Evolutionary conservation across 192 early-diverging fungal genomes (phyloP), one percentile per base, ranked within the genome.

Genomic region (Rhizophlyctis rosea): DNA sequence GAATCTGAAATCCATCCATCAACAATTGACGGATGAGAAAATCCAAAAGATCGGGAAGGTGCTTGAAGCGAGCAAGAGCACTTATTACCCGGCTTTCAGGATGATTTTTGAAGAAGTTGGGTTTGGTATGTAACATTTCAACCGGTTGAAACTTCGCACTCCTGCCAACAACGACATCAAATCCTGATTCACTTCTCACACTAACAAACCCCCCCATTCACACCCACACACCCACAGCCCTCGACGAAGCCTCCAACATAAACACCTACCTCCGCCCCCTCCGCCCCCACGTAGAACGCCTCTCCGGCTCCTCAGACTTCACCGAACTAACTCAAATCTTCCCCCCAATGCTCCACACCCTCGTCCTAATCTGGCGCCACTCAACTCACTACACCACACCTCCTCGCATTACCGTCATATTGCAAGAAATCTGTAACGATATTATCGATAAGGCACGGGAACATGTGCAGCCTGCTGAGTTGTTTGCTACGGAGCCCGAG

Each of bases 1-100:
- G 14, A 86, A 86, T 57, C 54, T 86, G 53, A 80, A 83, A 61
- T 76, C 76, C 27, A 85, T 86, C 49, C 70, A 84, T 59, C 74
- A 81, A 65, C 84, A 86, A 53, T 69, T 86, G 21, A 81, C 81
- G 14, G 84, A 86, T 32, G 74, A 79, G 34, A 85, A 82, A 61
- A 83, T 86, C 65, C 80, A 86, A 56, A 79, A 79, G 55, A 86
- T 86, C 54, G 69, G 76, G 0, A 70, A 73, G 59, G 61, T 84
- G 4, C 64, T 86, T 9, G 66, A 86, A 54, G 55, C 57, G 21
- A 81, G 75, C 51, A 85, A 86, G 30, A 85, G 82, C 61, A 86
- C 83, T n/a, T 86, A 86, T 65, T 86, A 81, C 52, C 83, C 84
- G n/a, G 84, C 84, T 1, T 86, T 86, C 60, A 67, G 72, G 58